Evolutionary conservation across 2,329 filamentous ascomycete species (phyloP).

Genomic region (Aspergillus alliaceus): DNA sequence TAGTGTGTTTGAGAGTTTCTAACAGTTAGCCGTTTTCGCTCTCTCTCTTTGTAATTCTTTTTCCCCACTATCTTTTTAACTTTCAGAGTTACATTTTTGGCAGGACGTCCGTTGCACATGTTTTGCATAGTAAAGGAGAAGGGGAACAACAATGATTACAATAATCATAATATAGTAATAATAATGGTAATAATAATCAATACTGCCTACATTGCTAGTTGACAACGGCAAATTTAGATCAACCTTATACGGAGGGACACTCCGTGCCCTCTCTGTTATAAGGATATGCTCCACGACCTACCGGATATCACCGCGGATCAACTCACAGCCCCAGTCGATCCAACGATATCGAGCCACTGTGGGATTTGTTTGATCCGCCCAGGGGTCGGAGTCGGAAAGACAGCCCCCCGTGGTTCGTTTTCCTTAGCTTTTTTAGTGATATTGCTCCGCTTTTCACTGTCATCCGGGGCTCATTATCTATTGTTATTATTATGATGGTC

Average conservation of each 20-base stretch:
- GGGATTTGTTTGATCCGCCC: slow-evolving; percentile 31
- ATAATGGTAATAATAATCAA: no score
- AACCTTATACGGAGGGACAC: slow-evolving; percentile 3
- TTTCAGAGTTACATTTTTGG: background rate
- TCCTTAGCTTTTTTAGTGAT: slow-evolving; percentile 3
- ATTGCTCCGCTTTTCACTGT: slow-evolving; percentile 8
- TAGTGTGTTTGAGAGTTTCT: no score
- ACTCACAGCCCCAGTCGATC: slow-evolving; percentile 22
- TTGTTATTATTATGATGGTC: background rate
- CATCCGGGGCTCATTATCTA: background rate
- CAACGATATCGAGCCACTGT: slow-evolving; percentile 14
- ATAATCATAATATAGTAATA: background rate
- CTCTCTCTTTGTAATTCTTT: no score
- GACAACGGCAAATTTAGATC: background rate
- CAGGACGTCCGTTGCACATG: background rate
- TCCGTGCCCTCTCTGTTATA: slow-evolving; percentile 4
- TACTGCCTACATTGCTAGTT: no score
- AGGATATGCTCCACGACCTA: background rate
- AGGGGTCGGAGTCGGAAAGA: slow-evolving; percentile 27
- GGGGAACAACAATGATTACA: background rate
- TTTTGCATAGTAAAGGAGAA: background rate
- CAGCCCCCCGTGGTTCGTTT: slow-evolving; percentile 18
- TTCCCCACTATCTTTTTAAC: no score
- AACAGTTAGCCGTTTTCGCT: background rate
- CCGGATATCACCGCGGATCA: background rate